Conservation (phyloP, 179 eudicot species). For the Sideroxylon spinosum region DNA sequence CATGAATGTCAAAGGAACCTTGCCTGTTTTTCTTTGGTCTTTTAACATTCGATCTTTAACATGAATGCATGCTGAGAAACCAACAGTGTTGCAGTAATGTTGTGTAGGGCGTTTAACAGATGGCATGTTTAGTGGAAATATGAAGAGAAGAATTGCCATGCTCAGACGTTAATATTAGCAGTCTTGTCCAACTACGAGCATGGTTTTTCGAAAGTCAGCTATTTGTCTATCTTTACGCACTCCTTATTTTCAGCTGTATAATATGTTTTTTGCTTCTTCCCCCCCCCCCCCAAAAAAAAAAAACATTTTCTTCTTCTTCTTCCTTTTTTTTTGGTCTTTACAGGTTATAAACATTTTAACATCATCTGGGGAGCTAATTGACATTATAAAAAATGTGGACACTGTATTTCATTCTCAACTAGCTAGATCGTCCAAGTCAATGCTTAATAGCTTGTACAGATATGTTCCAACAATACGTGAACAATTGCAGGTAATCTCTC, state of each 20-base stretch:
- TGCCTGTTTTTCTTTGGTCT: background rate
- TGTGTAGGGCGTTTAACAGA: background rate
- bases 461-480: constrained; percentile 68
- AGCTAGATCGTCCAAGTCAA: constrained; percentile 48
- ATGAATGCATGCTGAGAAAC: background rate
- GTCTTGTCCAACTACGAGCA: background rate
- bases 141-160: background rate
- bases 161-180: background rate
- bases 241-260: background rate
- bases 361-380: constrained; percentile 60
- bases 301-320: too few species aligned
- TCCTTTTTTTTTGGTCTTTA: constrained; percentile 13
- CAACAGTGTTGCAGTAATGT: background rate
- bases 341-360: constrained; percentile 74
- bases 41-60: background rate
- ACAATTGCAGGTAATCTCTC: constrained; percentile 60
- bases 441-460: constrained; percentile 43
- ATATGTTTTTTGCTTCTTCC: background rate
- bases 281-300: too few species aligned
- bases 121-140: background rate
- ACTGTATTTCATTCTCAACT: constrained; percentile 55
- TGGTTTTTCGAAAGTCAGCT: background rate
- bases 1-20: too few species aligned
- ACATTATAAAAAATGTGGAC: constrained; percentile 68
- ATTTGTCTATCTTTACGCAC: background rate